A percentile compares a stretch with the other conserved stretches of the same genome.
These are phyloP conservation scores for Myxozyma neglecta DNA, from an alignment of 805 yeast genomes.

Conservation along the genomic window DNA sequence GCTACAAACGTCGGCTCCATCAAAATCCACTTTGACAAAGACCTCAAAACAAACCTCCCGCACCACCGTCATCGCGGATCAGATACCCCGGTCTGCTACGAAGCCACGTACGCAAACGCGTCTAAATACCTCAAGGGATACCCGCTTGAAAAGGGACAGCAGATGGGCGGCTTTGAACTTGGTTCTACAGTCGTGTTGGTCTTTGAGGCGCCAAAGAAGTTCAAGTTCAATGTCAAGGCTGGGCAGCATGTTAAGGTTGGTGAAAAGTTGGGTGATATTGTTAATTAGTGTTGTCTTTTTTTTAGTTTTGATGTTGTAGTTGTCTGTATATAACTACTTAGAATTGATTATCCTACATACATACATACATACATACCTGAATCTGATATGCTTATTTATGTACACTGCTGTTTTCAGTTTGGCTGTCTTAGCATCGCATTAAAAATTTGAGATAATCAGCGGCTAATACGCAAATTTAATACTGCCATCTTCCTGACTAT, in stretches of 20 bases:
- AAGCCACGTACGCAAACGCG: constrained; percentile 86
- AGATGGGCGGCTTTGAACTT: constrained; percentile 94
- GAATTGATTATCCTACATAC: no score
- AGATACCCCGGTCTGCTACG: constrained; percentile 61
- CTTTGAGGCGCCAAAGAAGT: constrained; percentile 88
- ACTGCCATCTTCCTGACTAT: no score
- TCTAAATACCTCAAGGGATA: constrained; percentile 75
- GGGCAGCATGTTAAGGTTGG: constrained; percentile 89
- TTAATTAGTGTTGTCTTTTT: not conserved
- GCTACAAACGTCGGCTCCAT: constrained; percentile 98
- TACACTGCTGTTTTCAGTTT: no score
- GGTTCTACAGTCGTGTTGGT: constrained; percentile 97
- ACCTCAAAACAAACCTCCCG: constrained; percentile 69
- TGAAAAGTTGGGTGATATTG: constrained; percentile 49
- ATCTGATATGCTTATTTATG: no score
- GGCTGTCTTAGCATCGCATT: no score
- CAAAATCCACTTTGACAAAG: constrained; percentile 85
- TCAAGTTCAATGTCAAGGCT: constrained; percentile 63
- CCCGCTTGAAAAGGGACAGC: constrained; percentile 88
- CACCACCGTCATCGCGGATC: constrained; percentile 57
- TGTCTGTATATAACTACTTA: no score
- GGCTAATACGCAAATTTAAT: no score
- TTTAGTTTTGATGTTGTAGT: not conserved
- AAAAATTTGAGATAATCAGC: no score
- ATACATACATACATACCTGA: no score